Base-by-base conservation (phyloP, 371 early-diverging fungal genomes). In the Encephalitozoon intestinalis region DNA sequence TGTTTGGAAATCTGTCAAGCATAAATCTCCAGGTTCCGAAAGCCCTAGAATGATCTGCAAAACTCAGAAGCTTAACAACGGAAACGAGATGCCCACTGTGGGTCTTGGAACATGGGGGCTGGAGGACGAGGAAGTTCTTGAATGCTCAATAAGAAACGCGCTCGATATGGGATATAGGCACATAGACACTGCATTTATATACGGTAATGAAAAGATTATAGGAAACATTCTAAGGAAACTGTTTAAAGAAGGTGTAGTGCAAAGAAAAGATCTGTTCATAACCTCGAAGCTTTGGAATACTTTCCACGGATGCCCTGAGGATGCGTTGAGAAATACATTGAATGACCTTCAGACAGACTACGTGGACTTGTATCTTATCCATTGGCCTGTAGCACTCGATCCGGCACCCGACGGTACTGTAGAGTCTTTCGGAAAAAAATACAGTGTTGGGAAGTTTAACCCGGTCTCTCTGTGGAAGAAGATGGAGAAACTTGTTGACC, bases 221-320 rank as follows among this genome's bases (percentile, higher is more conserved):
- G 94, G 94, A 31, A 76, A 79, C 6, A 87, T 88, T 9, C 63
- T 94, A 6, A 81, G 85, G 5, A 85, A 88, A 25, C 81, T 89
- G 26, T 86, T 94, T 58, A 82, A 78, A 25, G 73, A 82, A 2
- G 86, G 87, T 23, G 82, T 79, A n/a, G 70, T 92, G 0, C 75
- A 83, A 41, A 86, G 96, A n/a, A 83, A 88, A 34, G 86, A 91
- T 34, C 76, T 94, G 31, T 93, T 92, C 78, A 84, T 93, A 73
- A 92, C 93, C 18, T 89, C 90, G 77, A 94, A 95, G 87, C 86
- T 95, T 25, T 92, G 92, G 93, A 90, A 90, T 84, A 90, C 89
- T 58, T 71, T 53, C 52, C 84, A 85, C 44, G 52, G 63, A 11
- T 31, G 64, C 44, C 80, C 84, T 31, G 84, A 88, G 34, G 89